phyloP scores from a whole-genome alignment of 495 filamentous ascomycete genomes.

The Penicillium cinerascens region DNA sequence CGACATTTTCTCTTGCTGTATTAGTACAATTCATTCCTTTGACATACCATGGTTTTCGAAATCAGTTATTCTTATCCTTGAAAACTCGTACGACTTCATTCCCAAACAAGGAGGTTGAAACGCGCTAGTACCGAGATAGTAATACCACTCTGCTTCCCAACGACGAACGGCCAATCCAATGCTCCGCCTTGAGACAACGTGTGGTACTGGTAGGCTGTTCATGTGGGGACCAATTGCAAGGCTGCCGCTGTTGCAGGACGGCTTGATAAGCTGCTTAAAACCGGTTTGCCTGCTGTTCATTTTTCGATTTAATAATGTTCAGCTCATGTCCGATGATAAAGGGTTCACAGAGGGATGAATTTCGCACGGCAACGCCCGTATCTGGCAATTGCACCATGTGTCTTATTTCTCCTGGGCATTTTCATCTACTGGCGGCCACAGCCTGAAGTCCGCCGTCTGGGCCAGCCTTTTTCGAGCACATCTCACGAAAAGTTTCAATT shows the following conservation, averaged over 20 bases:
- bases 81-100: too few relatives aligned
- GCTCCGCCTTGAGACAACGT: neutral
- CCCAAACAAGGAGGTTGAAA: too few relatives aligned
- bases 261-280: neutral
- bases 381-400: neutral
- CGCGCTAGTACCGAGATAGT: too few relatives aligned
- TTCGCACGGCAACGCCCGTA: neutral
- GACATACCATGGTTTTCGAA: too few relatives aligned
- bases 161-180: neutral
- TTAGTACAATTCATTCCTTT: conserved; percentile 4
- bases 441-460: neutral
- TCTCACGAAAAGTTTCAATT: conserved; percentile 3
- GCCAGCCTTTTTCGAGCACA: neutral
- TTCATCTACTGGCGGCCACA: neutral
- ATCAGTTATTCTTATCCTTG: too few relatives aligned
- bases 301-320: too few relatives aligned
- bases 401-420: neutral
- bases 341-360: neutral
- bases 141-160: too few relatives aligned
- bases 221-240: neutral
- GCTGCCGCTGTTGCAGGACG: neutral
- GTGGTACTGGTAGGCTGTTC: neutral
- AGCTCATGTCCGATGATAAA: neutral
- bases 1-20: conserved; percentile 5
- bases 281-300: neutral